Base-by-base conservation (phyloP, 2,329 filamentous ascomycete species). In the Fusarium albidum region DNA sequence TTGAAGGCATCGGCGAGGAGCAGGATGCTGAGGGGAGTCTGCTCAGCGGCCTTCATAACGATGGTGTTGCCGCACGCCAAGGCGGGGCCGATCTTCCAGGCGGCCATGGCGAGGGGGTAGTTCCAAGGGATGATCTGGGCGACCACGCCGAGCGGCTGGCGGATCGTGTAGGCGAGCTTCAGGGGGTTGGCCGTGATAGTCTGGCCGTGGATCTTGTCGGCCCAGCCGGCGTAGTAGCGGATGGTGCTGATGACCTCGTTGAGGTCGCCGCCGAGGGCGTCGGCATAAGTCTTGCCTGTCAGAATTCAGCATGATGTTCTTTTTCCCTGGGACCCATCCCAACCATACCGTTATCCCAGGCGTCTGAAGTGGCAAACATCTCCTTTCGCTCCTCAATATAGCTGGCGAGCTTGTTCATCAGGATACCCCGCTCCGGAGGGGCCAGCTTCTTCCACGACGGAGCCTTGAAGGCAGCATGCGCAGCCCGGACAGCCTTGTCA, bases 81-180 rank as follows among this genome's bases (percentile, higher is more conserved):
- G 41, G 88, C 88, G 27, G 88, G 88, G 43, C 82, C 86, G 60
- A 90, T 85, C 83, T 94, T 94, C 91, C 91, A 94, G 47, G 82
- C 82, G 71, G 81, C 82, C 88, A 92, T 92, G 66, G 89, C 82
- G 26, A 92, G 77, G 5, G 89, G 90, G 78, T 91, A 92, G 79
- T 92, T 92, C 89, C 90, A 92, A 49, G 90, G 90, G 65, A 94
- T 92, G 69, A 93, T 92, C 73, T 94, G 90, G 66, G 87, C 90
- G 69, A 90, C 91, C 40, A 91, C 88, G 68, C 88, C 88, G 55
- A 88, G 78, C 7, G 66, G 66, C 44, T 68, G 64, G 12, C 66
- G 63, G n/a, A 85, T 68, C 52, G 89, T 91, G 77, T 93, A 94
- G 76, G 89, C 88, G 76, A 94, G 91, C 72, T 86, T 90, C 59